Conservation (phyloP, 2,329 filamentous ascomycete genomes). For the Byssoonygena ceratinophila region DNA sequence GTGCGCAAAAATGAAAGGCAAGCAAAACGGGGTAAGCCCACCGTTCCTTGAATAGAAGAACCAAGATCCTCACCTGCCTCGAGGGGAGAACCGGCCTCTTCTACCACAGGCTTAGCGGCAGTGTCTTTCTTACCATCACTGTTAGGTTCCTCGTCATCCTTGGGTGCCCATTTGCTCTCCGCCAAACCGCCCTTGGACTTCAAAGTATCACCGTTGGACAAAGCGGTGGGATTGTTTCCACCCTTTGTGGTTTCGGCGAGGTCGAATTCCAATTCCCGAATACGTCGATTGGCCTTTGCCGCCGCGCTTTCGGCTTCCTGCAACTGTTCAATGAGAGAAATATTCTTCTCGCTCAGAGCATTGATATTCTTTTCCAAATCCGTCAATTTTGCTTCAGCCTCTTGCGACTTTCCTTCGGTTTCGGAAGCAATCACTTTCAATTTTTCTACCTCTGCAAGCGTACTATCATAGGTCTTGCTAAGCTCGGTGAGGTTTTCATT, state of each 20-base stretch:
- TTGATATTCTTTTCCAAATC: conserved; percentile 28
- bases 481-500: conserved; percentile 28
- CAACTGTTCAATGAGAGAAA: conserved; percentile 17
- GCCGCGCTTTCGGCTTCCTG: conserved; percentile 16
- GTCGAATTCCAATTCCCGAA: conserved; percentile 19
- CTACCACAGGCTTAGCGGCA: conserved; percentile 19
- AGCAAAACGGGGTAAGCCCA: conserved; percentile 35
- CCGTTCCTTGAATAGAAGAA: conserved; percentile 40
- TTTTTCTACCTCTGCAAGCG: conserved; percentile 26
- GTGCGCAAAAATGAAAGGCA: conserved; percentile 18
- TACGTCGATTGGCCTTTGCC: conserved; percentile 23
- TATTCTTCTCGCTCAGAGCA: conserved; percentile 18
- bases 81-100: conserved; percentile 28
- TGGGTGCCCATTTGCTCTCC: conserved; percentile 35
- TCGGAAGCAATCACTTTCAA: conserved; percentile 11
- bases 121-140: conserved; percentile 23
- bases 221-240: conserved; percentile 1
- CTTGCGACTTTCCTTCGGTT: conserved; percentile 13
- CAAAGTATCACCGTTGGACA: conserved; percentile 17
- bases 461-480: conserved; percentile 31
- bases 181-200: conserved; percentile 25
- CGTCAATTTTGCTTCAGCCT: conserved; percentile 28
- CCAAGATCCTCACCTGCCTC: conserved; percentile 40
- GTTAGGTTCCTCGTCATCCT: conserved; percentile 15
- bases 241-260: conserved; percentile 15